Conservation (phyloP, 108 stramenopile species). For the Skeletonema marinoi region DNA sequence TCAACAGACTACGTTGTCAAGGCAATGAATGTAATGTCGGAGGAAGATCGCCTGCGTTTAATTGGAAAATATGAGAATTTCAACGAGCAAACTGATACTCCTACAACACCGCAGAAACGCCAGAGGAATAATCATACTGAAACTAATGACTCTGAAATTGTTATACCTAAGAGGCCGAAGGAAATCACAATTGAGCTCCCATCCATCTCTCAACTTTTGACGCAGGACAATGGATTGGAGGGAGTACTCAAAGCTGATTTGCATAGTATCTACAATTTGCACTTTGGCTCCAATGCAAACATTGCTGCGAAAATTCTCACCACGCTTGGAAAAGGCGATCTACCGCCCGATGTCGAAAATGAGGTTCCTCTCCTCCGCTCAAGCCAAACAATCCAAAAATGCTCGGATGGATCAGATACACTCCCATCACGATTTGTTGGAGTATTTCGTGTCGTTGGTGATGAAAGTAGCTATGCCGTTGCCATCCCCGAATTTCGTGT, state of each 20-base stretch:
- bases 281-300: slow-evolving; percentile 32
- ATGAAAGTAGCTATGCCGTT: slow-evolving; percentile 17
- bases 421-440: slow-evolving; percentile 27
- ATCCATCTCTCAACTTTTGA: slow-evolving; percentile 22
- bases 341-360: slow-evolving; percentile 9
- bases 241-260: slow-evolving; percentile 35
- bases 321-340: slow-evolving; percentile 20
- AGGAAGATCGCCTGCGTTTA: background rate
- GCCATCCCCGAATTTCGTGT: slow-evolving; percentile 39
- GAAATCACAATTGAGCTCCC: slow-evolving; percentile 24
- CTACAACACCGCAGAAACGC: background rate
- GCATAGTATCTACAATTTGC: slow-evolving; percentile 28
- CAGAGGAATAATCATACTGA: background rate
- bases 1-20: background rate
- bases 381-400: background rate
- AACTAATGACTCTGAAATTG: background rate
- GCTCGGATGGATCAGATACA: slow-evolving; percentile 5
- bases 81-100: background rate
- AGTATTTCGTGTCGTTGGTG: slow-evolving; percentile 5
- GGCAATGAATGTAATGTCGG: background rate
- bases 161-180: background rate
- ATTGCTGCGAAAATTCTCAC: slow-evolving; percentile 42
- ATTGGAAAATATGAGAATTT: background rate
- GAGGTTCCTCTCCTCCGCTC: slow-evolving; percentile 32
- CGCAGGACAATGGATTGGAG: slow-evolving; percentile 20